Percentiles rank a stretch among this genome's conserved stretches.
These are phyloP conservation scores for Trapa bicornis DNA, from an alignment of 345 rosid genomes.

Conservation along the genomic window DNA sequence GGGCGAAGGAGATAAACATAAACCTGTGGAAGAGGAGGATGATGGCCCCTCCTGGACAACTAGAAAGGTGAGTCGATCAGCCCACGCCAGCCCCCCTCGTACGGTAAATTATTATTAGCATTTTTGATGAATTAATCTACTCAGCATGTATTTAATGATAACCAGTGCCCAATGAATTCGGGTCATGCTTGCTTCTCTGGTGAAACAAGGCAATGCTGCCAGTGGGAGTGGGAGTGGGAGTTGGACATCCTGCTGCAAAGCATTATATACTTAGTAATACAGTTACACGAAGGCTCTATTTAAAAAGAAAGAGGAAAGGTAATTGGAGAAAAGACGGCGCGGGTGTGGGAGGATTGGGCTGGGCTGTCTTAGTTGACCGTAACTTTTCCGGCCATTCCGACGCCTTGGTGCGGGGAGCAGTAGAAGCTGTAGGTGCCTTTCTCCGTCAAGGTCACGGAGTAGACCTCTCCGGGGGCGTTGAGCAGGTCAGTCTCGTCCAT, in stretches of 20 bases:
- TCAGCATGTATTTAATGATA: too few species aligned
- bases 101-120: background rate
- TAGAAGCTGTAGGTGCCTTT: slow-evolving; percentile 68
- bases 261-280: too few species aligned
- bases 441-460: slow-evolving; percentile 47
- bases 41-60: slow-evolving; percentile 41
- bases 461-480: slow-evolving; percentile 62
- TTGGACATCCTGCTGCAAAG: too few species aligned
- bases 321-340: too few species aligned
- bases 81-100: slow-evolving; percentile 30
- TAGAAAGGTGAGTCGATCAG: background rate
- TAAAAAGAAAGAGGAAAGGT: too few species aligned
- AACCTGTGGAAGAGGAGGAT: slow-evolving; percentile 90
- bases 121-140: too few species aligned
- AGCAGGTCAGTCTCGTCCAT: slow-evolving; percentile 59
- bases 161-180: too few species aligned
- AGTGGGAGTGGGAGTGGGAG: too few species aligned
- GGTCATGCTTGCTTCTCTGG: too few species aligned
- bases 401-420: slow-evolving; percentile 88
- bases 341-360: too few species aligned
- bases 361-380: slow-evolving; percentile 44
- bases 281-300: too few species aligned
- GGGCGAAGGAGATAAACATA: slow-evolving; percentile 48
- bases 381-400: slow-evolving; percentile 82
- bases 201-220: too few species aligned